Base-by-base conservation (phyloP, 352 stramenopile genomes). In the Globisporangium irregulare region DNA sequence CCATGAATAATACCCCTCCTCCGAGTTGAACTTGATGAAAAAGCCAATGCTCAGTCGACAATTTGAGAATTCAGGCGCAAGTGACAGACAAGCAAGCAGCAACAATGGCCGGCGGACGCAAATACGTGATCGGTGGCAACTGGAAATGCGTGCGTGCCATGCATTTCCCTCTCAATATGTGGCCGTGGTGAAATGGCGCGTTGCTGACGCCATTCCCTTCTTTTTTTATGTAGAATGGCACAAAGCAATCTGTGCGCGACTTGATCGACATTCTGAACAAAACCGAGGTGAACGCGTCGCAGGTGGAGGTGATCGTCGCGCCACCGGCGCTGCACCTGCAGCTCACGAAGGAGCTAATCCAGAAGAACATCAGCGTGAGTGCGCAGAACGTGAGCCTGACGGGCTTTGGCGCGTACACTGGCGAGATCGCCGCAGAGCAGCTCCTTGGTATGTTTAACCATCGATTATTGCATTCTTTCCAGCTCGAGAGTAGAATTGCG, bases 111-210 rank as follows among this genome's bases (percentile, higher is more conserved):
- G 66, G 51, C 56, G 58, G 61, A 77, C 29, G 93, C 58, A 97
- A 91, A 62, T 87, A 92, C 43, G 83, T 98, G 71, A 97, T 98
- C 71, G 90, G 87, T 46, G 94, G 94, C 67, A 98, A 98, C 80
- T 98, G 94, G 94, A 98, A 98, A 86, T 87, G 75, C 73, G 80
- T 88, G 81, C 92, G 76, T 51, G 22, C 15, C 64, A 29, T 54
- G 34, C 24, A 34, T 22, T 6, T 41, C 36, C n/a, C 48, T 59
- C 43, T 29, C 22, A 22, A 10, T 29, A 29, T 10, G n/a, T 50
- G 41, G 20, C 1, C 41, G 41, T 50, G 15, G 5, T n/a, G 0
- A 50, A 50, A 50, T 9, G 41, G 5, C 15, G 41, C 41, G 14
- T 50, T 50, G 41, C 15, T 51, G 43, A 51, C 18, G 18, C 18